Percentiles rank a stretch among this genome's conserved stretches.
Evolutionary conservation across 2,329 filamentous ascomycete genomes (phyloP).

Genomic region (Colletotrichum plurivorum): DNA sequence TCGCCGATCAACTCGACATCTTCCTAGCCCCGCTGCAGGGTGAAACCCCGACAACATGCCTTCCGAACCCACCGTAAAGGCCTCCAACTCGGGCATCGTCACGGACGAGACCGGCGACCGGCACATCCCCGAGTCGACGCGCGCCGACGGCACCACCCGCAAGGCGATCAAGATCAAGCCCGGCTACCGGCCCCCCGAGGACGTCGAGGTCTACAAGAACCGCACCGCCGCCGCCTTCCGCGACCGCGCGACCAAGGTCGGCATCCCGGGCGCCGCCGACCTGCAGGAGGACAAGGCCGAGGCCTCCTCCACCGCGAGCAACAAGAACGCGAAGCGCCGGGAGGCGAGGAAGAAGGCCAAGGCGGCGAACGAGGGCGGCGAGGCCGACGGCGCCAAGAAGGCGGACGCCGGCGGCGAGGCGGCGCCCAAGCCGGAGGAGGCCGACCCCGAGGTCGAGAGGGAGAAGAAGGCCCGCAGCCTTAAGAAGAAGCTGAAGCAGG

Average conservation of each 20-base stretch:
- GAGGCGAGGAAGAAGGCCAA: conserved; percentile 71
- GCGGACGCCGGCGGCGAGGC: conserved; percentile 43
- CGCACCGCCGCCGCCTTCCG: conserved; percentile 89
- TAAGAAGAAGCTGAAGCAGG: conserved; percentile 95
- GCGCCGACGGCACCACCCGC: conserved; percentile 90
- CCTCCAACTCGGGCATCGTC: conserved; percentile 80
- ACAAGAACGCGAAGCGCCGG: conserved; percentile 88
- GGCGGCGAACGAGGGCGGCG: conserved; percentile 69
- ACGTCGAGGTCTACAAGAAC: conserved; percentile 97
- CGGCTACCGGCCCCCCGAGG: conserved; percentile 93
- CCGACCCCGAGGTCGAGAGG: conserved; percentile 81
- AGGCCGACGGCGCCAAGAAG: conserved; percentile 54
- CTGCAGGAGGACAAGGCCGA: conserved; percentile 64
- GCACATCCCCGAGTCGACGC: conserved; percentile 88
- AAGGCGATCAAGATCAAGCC: conserved; percentile 95
- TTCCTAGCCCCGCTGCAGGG: background rate
- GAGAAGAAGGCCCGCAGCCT: conserved; percentile 95
- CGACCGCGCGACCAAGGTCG: conserved; percentile 74
- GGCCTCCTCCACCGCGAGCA: conserved; percentile 68
- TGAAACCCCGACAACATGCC: conserved; percentile 47
- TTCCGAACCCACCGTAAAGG: conserved; percentile 51
- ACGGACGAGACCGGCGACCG: conserved; percentile 83
- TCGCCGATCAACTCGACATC: conserved; percentile 8
- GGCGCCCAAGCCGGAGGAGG: conserved; percentile 54
- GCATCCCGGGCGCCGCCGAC: conserved; percentile 80